Evolutionary conservation across 305 asterid species (phyloP).

Genomic region (Ilex paraguariensis): DNA sequence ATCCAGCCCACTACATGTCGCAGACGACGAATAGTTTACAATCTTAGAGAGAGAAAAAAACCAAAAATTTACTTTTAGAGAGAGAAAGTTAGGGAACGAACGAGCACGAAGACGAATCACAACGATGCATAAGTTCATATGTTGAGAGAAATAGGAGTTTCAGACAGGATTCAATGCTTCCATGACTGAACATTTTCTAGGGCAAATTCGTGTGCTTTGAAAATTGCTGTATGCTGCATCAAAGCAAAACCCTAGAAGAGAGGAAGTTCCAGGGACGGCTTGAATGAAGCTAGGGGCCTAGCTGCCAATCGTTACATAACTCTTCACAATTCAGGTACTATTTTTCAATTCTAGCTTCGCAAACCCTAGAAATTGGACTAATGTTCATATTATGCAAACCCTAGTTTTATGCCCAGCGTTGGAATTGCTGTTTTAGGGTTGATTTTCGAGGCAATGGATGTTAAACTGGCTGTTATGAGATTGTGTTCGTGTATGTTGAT

Average conservation of each 20-base stretch:
- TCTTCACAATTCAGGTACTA: constrained; percentile 56
- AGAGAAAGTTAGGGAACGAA: too few species aligned
- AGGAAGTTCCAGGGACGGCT: constrained; percentile 25
- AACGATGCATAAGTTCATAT: too few species aligned
- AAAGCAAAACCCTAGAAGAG: constrained; percentile 67
- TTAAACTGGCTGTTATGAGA: constrained; percentile 19
- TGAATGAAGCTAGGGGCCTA: constrained; percentile 21
- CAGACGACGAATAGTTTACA: too few species aligned
- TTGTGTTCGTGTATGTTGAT: constrained; percentile 36
- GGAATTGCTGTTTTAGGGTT: constrained; percentile 22
- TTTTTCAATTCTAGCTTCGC: constrained; percentile 21
- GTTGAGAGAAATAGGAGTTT: too few species aligned
- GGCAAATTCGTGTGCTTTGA: constrained; percentile 39
- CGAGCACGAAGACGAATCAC: too few species aligned
- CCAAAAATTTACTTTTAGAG: too few species aligned
- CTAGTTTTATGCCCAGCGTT: constrained; percentile 33
- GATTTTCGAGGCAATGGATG: constrained; percentile 26
- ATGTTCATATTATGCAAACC: constrained; percentile 42
- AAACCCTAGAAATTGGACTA: constrained; percentile 47
- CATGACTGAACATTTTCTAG: constrained; percentile 36
- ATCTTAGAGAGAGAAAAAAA: too few species aligned
- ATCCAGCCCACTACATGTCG: too few species aligned
- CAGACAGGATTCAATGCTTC: constrained; percentile 26
- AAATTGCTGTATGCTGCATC: constrained; percentile 55
- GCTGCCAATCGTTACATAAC: constrained; percentile 38